These are phyloP conservation scores for Sisymbrium altissimum DNA, from an alignment of 345 rosid species.

Conservation along the genomic window DNA sequence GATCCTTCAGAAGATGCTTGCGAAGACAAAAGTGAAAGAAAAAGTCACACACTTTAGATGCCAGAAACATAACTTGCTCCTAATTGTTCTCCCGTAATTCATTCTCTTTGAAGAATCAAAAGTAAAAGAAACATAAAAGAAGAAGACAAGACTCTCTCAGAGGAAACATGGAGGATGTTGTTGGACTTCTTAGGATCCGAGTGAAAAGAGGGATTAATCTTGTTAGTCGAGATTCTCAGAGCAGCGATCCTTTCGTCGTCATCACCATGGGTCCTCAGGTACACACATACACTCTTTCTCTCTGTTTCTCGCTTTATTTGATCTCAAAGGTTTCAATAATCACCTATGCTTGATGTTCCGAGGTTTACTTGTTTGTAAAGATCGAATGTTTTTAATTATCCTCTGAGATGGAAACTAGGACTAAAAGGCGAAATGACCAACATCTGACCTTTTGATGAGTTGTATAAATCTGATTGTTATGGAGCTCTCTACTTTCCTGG, in stretches of 20 bases:
- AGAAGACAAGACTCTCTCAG: neutral
- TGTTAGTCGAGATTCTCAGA: conserved; percentile 37
- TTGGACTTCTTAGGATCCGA: conserved; percentile 44
- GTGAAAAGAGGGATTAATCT: conserved; percentile 44
- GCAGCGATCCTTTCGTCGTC: conserved; percentile 53
- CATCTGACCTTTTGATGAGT: neutral
- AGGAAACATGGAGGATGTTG: conserved; percentile 36
- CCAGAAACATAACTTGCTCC: neutral
- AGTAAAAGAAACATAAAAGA: neutral
- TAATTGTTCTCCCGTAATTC: neutral
- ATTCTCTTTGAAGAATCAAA: neutral
- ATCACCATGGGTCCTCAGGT: conserved; percentile 45
- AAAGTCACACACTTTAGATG: neutral
- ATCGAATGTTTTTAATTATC: neutral
- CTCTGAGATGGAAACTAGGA: neutral
- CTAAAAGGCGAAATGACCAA: neutral
- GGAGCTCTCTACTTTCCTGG: neutral
- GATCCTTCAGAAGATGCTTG: neutral
- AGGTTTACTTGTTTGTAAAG: neutral
- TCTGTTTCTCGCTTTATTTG: neutral
- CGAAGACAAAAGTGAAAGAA: neutral
- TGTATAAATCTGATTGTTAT: neutral
- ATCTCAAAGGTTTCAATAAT: neutral
- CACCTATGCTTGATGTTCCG: neutral
- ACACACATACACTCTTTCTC: neutral